Conservation (phyloP, 2,329 filamentous ascomycete species). For the Aaosphaeria pasadenensis region DNA sequence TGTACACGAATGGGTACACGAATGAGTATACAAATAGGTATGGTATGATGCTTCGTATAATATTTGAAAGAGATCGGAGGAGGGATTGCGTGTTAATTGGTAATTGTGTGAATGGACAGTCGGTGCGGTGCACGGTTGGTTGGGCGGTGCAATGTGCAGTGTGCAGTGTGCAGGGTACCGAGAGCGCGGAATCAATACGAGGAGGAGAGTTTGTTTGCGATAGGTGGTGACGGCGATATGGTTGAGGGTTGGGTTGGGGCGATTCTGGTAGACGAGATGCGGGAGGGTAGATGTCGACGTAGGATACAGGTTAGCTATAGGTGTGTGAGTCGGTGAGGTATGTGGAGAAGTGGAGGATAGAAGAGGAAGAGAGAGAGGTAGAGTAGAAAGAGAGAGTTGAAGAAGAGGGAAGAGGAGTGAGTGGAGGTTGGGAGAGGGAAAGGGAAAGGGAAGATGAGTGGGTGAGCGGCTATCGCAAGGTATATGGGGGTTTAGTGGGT, state of each 20-base stretch:
- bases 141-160: too few species aligned
- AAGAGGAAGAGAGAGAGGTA: neutral
- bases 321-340: neutral
- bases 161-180: conserved; percentile 14
- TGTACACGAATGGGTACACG: neutral
- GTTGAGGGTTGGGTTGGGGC: conserved; percentile 6
- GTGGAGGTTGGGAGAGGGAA: conserved; percentile 1
- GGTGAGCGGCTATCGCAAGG: neutral
- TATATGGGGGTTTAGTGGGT: too few species aligned
- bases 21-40: neutral
- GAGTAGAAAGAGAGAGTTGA: neutral
- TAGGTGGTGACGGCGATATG: conserved; percentile 9
- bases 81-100: too few species aligned
- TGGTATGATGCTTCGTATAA: too few species aligned
- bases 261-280: neutral
- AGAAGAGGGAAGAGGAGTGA: neutral
- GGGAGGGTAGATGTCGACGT: neutral
- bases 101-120: conserved; percentile 1
- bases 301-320: neutral
- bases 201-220: neutral
- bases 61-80: too few species aligned
- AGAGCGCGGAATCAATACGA: conserved; percentile 17
- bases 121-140: conserved; percentile 6
- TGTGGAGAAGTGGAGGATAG: neutral
- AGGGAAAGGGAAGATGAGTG: neutral